Evolutionary conservation across 192 early-diverging fungal genomes (phyloP).

Genomic region (Entomortierella lignicola): DNA sequence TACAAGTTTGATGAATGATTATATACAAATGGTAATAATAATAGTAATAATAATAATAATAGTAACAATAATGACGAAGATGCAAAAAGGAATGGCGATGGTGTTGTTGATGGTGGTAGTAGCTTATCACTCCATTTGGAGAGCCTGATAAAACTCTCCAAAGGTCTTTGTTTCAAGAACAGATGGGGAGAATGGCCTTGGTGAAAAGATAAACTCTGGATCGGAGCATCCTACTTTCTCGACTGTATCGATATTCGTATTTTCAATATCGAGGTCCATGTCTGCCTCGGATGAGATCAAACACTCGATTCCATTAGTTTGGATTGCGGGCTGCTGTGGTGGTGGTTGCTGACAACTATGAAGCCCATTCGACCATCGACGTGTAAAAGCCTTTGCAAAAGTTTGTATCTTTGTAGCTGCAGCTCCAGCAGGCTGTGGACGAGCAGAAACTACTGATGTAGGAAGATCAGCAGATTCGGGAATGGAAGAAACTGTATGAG

Average conservation of each 20-base stretch:
- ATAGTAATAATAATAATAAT: too few relatives aligned
- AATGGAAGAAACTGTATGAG: neutral
- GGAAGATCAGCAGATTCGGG: neutral
- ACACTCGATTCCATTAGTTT: constrained; percentile 10
- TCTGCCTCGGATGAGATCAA: constrained; percentile 1
- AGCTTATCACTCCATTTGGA: constrained; percentile 27
- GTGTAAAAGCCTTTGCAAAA: constrained; percentile 21
- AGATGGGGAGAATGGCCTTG: constrained; percentile 30
- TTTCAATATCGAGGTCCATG: neutral
- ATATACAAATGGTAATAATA: too few relatives aligned
- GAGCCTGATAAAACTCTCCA: constrained; percentile 38
- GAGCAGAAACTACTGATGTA: too few relatives aligned
- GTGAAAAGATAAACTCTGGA: constrained; percentile 43
- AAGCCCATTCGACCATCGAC: constrained; percentile 20
- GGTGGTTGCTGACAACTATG: constrained; percentile 1
- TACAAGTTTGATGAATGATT: too few relatives aligned
- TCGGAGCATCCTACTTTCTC: neutral
- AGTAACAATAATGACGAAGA: too few relatives aligned
- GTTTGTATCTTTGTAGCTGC: constrained; percentile 9
- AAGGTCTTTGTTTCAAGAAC: constrained; percentile 22
- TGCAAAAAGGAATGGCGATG: neutral
- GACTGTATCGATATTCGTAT: neutral
- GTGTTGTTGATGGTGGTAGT: neutral
- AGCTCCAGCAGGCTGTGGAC: neutral
- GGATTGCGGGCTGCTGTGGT: constrained; percentile 10